Conservation (phyloP, 2,329 filamentous ascomycete genomes). For the Coniochaeta sp. region DNA sequence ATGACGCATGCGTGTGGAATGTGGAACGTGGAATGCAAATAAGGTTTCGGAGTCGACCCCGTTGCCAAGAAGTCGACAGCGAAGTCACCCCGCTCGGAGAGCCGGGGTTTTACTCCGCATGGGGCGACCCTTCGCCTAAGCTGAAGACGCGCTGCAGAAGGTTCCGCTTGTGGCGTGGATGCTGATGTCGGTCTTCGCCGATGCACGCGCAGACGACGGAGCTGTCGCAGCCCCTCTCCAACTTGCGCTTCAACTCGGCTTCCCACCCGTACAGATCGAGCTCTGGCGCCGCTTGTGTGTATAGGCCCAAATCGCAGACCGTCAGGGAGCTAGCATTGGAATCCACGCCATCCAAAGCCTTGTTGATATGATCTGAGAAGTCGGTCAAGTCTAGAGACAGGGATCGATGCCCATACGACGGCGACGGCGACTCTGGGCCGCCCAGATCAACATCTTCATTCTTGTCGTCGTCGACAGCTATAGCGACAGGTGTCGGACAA, state of each 20-base stretch:
- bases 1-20: background rate
- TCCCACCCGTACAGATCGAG: slow-evolving; percentile 49
- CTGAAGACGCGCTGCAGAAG: slow-evolving; percentile 34
- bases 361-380: slow-evolving; percentile 28
- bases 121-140: slow-evolving; percentile 4
- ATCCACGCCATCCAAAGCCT: slow-evolving; percentile 17
- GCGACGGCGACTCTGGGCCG: slow-evolving; percentile 12
- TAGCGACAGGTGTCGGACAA: background rate
- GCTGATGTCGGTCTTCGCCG: background rate
- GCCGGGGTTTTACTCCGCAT: background rate
- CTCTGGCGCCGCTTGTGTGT: slow-evolving; percentile 18
- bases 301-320: slow-evolving; percentile 20
- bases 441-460: slow-evolving; percentile 13
- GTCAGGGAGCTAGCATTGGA: slow-evolving; percentile 17
- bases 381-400: slow-evolving; percentile 19
- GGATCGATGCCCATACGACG: background rate
- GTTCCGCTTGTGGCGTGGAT: slow-evolving; percentile 18
- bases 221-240: slow-evolving; percentile 10
- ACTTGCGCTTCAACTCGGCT: slow-evolving; percentile 32
- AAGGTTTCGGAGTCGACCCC: background rate
- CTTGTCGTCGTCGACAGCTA: background rate
- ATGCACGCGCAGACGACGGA: background rate
- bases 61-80: background rate
- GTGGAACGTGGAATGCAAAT: background rate
- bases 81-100: too few species aligned